Evolutionary conservation across 2,329 filamentous ascomycete genomes (phyloP).

Genomic region (Blastomyces silverae): DNA sequence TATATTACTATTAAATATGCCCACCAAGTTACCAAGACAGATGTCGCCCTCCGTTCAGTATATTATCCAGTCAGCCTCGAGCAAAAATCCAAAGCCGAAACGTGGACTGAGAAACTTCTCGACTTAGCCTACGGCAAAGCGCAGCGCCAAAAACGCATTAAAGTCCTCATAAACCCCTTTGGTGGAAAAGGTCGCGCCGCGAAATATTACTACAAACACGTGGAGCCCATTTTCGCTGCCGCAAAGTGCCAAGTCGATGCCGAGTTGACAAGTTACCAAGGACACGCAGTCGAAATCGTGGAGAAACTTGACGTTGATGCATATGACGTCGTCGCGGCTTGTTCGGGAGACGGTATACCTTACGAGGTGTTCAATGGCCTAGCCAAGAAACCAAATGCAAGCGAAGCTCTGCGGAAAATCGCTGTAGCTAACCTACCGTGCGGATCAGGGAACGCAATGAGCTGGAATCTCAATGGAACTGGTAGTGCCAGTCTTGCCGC

Average conservation of each 20-base stretch:
- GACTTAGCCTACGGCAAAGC: conserved; percentile 63
- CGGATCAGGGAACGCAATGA: conserved; percentile 90
- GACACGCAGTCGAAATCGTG: conserved; percentile 72
- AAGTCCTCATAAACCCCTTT: conserved; percentile 85
- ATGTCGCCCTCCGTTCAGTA: conserved; percentile 55
- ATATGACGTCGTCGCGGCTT: conserved; percentile 80
- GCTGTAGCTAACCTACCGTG: conserved; percentile 85
- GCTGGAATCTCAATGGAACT: conserved; percentile 80
- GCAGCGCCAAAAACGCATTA: conserved; percentile 67
- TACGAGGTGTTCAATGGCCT: conserved; percentile 95
- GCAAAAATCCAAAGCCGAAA: conserved; percentile 44
- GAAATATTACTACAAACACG: conserved; percentile 65
- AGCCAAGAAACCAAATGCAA: conserved; percentile 66
- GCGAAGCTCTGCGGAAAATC: conserved; percentile 64
- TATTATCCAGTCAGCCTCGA: conserved; percentile 55
- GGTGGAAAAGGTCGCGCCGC: conserved; percentile 73
- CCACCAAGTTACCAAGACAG: conserved; percentile 51
- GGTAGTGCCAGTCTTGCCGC: conserved; percentile 68
- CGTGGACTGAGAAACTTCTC: conserved; percentile 61
- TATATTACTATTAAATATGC: conserved; percentile 69
- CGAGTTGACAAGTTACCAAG: conserved; percentile 61
- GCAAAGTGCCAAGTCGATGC: conserved; percentile 71
- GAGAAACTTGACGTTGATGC: conserved; percentile 67
- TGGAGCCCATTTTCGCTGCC: conserved; percentile 74
- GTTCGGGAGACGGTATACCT: conserved; percentile 84